Evolutionary conservation across 805 yeast species (phyloP), one percentile per base, ranked within the genome.

Genomic region (Candida pini): DNA sequence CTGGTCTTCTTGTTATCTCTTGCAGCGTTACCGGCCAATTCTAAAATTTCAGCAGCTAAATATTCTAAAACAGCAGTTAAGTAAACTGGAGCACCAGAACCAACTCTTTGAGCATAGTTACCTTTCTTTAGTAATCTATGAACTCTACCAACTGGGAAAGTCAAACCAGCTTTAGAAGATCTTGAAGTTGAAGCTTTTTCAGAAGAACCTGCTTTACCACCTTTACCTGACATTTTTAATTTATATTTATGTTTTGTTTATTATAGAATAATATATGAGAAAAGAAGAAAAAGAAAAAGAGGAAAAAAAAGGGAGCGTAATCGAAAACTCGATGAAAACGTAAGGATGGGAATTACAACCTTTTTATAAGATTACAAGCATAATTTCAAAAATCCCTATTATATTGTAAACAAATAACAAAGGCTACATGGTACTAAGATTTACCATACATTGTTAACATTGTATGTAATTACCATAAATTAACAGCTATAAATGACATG

Each of bases 111-210:
- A 60, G 97, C 95, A 74, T 90, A 86, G 81, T 89, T 86, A 65
- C 96, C 96, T 72, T 82, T 87, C 80, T 95, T 86, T 60, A 90
- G 72, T 54, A 89, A 76, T 73, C 97, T 81, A 76, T 90, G 96
- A 54, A 90, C 92, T 81, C 97, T 89, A 68, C 97, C 97, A 53
- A 90, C 97, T 73, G 97, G 97, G 94, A 90, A 90, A 57, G 95
- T 86, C 62, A 90, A 79, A 67, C 97, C 97, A 62, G 97, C 97
- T 76, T 88, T 90, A 47, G 96, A 81, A 53, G 97, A 90, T 81
- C 97, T 87, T 34, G 97, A 84, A 73, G 92, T 92, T 62, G 97
- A 82, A 57, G 95, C 88, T 73, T 90, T 90, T 64, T 87, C 89
- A 57, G 94, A 69, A 51, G 95, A 73, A 61, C 95, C 94, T 64